A percentile compares a stretch with the other conserved stretches of the same genome.
These are phyloP conservation scores for Musa itinerans DNA, from an alignment of 176 grass and related monocot species.

Conservation along the genomic window DNA sequence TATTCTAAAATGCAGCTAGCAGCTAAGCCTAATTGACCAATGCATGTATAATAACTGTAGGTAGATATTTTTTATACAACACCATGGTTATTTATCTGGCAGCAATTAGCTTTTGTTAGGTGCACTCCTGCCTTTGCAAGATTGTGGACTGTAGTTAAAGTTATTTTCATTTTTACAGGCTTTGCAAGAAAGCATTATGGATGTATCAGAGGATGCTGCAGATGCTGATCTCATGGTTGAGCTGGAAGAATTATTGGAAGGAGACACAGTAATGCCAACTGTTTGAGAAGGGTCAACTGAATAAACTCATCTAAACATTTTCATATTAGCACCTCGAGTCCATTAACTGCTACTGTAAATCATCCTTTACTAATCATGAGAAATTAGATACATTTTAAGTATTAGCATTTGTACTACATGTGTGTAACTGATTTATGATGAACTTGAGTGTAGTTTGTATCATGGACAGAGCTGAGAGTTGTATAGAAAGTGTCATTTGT, in stretches of 20 bases:
- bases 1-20: background rate
- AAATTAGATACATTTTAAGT: background rate
- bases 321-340: background rate
- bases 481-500: background rate
- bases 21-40: background rate
- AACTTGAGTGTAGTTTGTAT: background rate
- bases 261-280: constrained; percentile 33
- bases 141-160: background rate
- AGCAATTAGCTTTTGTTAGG: background rate
- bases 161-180: constrained; percentile 44
- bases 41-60: background rate
- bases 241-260: constrained; percentile 53
- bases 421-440: background rate
- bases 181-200: constrained; percentile 48
- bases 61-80: background rate
- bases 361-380: background rate
- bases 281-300: constrained; percentile 13
- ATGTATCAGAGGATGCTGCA: constrained; percentile 26
- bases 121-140: background rate
- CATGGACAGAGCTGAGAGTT: background rate
- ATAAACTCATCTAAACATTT: background rate
- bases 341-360: constrained; percentile 7
- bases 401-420: background rate
- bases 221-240: constrained; percentile 58
- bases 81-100: background rate